Evolutionary conservation across 78 protist genomes (phyloP).

Genomic region (Isochrysis galbana): DNA sequence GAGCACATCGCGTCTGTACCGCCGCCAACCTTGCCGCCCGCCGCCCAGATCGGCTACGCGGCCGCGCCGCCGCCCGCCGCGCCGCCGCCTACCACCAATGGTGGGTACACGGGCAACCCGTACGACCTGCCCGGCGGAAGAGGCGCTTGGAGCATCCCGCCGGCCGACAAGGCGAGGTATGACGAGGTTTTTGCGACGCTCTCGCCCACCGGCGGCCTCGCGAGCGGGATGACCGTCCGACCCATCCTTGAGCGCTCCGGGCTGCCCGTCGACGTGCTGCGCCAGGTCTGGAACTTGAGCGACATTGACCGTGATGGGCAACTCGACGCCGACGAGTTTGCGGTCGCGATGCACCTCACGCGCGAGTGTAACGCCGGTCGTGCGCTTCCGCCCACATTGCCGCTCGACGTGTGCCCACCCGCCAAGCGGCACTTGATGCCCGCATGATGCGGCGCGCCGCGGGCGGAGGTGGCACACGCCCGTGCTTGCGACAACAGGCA

Average conservation of each 20-base stretch:
- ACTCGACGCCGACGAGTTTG: slow-evolving; percentile 29
- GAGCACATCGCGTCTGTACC: neutral
- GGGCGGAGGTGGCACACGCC: no score
- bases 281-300: neutral
- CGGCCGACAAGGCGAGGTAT: neutral
- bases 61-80: neutral
- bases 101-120: no score
- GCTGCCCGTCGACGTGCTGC: slow-evolving; percentile 26
- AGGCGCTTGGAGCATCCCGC: neutral
- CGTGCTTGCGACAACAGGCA: no score
- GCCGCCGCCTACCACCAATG: no score
- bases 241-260: slow-evolving; percentile 12
- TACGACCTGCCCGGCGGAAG: no score
- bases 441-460: neutral
- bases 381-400: neutral
- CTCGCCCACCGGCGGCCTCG: neutral
- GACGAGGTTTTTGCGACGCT: neutral
- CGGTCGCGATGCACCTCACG: slow-evolving; percentile 15
- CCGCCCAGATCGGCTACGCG: neutral
- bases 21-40: neutral
- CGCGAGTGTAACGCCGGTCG: neutral
- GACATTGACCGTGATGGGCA: slow-evolving; percentile 11
- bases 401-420: neutral
- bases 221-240: neutral
- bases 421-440: neutral